Conservation (phyloP, 352 stramenopile genomes). For the Pythium vanterpoolii region DNA sequence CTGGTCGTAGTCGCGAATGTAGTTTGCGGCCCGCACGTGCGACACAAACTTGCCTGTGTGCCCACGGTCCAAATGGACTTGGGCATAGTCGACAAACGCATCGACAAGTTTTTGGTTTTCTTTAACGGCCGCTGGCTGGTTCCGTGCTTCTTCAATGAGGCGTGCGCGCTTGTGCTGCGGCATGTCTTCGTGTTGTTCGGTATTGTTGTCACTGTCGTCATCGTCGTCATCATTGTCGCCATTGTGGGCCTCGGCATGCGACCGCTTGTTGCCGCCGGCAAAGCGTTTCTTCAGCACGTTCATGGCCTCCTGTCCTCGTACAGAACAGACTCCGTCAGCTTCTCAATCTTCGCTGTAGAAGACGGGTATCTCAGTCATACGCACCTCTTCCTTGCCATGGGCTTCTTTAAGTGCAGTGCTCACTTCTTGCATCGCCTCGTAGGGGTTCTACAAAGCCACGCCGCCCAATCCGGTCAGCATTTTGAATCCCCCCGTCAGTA, state of each 20-base stretch:
- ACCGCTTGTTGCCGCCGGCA: conserved; percentile 25
- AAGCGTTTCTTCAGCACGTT: conserved; percentile 35
- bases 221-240: conserved; percentile 7
- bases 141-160: conserved; percentile 51
- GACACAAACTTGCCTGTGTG: conserved; percentile 76
- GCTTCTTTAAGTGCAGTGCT: conserved; percentile 28
- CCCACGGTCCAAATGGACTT: conserved; percentile 48
- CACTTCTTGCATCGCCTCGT: conserved; percentile 35
- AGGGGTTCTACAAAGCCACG: conserved; percentile 28
- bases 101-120: conserved; percentile 79
- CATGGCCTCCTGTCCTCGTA: conserved; percentile 24
- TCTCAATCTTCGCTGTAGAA: background rate
- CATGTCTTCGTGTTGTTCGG: conserved; percentile 29
- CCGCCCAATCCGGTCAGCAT: background rate
- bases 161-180: conserved; percentile 52
- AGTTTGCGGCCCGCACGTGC: conserved; percentile 58
- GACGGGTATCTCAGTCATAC: background rate
- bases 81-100: conserved; percentile 62
- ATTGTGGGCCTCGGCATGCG: conserved; percentile 18
- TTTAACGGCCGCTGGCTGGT: conserved; percentile 34
- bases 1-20: conserved; percentile 51
- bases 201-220: conserved; percentile 1
- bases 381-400: conserved; percentile 32
- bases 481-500: background rate
- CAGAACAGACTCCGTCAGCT: background rate